Base-by-base conservation (phyloP, 306 rosid genomes). In the Geum urbanum region DNA sequence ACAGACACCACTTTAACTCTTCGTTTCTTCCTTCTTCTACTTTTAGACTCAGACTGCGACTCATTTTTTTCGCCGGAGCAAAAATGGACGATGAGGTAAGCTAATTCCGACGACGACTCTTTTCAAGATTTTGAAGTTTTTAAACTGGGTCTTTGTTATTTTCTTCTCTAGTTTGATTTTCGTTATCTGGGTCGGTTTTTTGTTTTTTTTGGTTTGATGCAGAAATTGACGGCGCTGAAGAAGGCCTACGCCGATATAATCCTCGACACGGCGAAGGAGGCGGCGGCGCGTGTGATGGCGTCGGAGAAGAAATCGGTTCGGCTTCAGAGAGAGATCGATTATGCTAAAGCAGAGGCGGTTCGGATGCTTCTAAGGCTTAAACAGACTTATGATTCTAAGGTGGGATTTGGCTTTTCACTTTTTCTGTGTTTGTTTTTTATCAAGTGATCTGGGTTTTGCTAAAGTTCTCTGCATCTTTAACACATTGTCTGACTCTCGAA, bases 181-280 rank as follows among this genome's bases (percentile, higher is more conserved):
- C 75, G 72, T 69, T 77, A 10, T 63, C 59, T 69, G 65, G 20
- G 56, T 69, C 69, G 39, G 66, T 72, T 73, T 56, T 47, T 10
- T 20, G n/a, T 18, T 19, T 54, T 60, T 39, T 71, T 61, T 50
- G 32, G 58, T 59, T 7, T 20, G 37, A 62, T 57, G 63, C 84
- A 91, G 97, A 91, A 91, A 83, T 76, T 88, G 86, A 83, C 81
- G 79, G 92, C 95, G 13, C 77, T 88, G 83, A 88, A 91, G 89
- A 91, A 83, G 84, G 97, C 92, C 0, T 91, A 91, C 56, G 95
- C 92, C 43, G 95, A 91, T 74, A 86, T 84, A 65, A 88, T 91
- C 9, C 90, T 91, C 5, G 85, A 91, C 70, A 88, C 92, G 62
- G 95, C 95, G 10, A 91, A 91, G 76, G 95, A 91, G 49, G 88